Conservation (phyloP, 352 stramenopile genomes). For the Globisporangium megalacanthum region DNA sequence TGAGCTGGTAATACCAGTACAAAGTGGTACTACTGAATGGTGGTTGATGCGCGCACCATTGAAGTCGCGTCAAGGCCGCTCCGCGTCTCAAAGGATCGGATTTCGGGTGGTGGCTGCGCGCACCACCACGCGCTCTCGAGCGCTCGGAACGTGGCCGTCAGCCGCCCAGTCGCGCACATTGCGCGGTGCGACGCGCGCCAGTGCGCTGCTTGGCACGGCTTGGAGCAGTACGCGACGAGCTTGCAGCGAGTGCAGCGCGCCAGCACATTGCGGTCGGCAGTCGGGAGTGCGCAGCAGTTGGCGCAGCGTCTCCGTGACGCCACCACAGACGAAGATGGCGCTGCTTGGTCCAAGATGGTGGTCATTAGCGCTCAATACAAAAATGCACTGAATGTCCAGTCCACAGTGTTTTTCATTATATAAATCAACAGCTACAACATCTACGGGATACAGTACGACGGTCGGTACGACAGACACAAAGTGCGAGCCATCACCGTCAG, state of each 20-base stretch:
- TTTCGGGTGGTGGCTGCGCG: constrained; percentile 16
- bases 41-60: constrained; percentile 24
- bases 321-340: no score
- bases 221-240: constrained; percentile 58
- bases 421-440: not conserved
- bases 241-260: constrained; percentile 48
- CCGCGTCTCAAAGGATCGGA: constrained; percentile 17
- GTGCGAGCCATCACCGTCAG: not conserved
- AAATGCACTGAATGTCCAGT: not conserved
- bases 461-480: not conserved
- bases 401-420: not conserved
- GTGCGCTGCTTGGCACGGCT: constrained; percentile 41
- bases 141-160: constrained; percentile 19
- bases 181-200: constrained; percentile 37
- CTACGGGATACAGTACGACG: not conserved
- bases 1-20: not conserved
- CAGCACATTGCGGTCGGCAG: constrained; percentile 4
- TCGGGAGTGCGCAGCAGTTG: constrained; percentile 12
- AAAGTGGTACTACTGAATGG: not conserved
- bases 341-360: no score
- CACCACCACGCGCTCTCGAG: constrained; percentile 34
- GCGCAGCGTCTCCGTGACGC: constrained; percentile 4
- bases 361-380: not conserved
- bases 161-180: constrained; percentile 23
- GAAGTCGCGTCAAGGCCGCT: constrained; percentile 34